Conservation (phyloP, 495 filamentous ascomycete species). For the Podospora appendiculata region DNA sequence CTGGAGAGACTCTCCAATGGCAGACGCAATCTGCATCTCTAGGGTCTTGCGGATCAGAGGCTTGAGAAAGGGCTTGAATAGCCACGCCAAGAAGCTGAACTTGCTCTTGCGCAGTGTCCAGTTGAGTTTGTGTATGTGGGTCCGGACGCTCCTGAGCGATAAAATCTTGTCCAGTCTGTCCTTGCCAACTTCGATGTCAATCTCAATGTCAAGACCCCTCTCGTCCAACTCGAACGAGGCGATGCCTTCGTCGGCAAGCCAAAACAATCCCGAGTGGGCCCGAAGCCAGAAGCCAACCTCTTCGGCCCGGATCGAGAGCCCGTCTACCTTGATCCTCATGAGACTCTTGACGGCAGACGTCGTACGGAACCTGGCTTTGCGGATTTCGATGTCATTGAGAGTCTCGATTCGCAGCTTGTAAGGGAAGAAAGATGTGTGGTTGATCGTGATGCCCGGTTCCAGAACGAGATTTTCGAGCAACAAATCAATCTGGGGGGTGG, state of each 20-base stretch:
- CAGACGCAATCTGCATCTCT: constrained; percentile 67
- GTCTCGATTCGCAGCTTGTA: constrained; percentile 74
- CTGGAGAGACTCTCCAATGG: constrained; percentile 60
- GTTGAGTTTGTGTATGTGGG: constrained; percentile 78
- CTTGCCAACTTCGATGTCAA: constrained; percentile 73
- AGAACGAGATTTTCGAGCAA: constrained; percentile 85
- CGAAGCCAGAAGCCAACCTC: constrained; percentile 74
- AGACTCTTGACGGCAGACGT: constrained; percentile 57
- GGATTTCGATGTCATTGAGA: constrained; percentile 77
- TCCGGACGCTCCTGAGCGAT: constrained; percentile 63
- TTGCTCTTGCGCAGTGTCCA: constrained; percentile 68
- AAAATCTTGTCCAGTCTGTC: constrained; percentile 73
- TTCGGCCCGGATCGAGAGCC: constrained; percentile 71
- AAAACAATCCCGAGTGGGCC: constrained; percentile 59
- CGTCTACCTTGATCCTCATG: constrained; percentile 68
- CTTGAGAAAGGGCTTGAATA: constrained; percentile 77
- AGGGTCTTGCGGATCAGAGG: constrained; percentile 71
- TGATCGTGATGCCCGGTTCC: constrained; percentile 79
- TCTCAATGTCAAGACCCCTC: constrained; percentile 74
- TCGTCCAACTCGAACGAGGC: constrained; percentile 78
- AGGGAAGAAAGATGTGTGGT: constrained; percentile 82
- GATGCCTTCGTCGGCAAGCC: constrained; percentile 72
- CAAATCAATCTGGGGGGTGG: constrained; percentile 74
- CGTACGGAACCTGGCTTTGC: constrained; percentile 68
- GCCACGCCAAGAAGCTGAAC: constrained; percentile 70